Conservation (phyloP, 1,139 yeast genomes). For the Suhomyces maxii region DNA sequence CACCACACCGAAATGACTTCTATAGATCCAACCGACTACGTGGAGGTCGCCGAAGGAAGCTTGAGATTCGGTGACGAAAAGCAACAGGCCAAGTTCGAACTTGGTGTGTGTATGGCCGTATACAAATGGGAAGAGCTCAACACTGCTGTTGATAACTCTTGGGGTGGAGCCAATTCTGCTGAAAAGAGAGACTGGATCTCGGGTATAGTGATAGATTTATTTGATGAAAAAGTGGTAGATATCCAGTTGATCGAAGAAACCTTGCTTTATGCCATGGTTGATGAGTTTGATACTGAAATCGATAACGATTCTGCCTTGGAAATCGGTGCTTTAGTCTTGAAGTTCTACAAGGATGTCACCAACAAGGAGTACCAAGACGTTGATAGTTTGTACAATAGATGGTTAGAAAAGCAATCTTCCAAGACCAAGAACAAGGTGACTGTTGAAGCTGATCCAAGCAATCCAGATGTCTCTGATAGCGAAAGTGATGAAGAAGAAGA, state of each 20-base stretch:
- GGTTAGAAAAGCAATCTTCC: conserved; percentile 50
- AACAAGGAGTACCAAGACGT: conserved; percentile 52
- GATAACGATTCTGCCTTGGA: conserved; percentile 87
- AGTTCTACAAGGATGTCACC: conserved; percentile 64
- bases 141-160: conserved; percentile 89
- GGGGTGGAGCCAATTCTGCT: conserved; percentile 94
- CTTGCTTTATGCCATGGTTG: conserved; percentile 84
- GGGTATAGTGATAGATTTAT: conserved; percentile 46
- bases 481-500: conserved; percentile 49
- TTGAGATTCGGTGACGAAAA: conserved; percentile 59
- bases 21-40: conserved; percentile 49
- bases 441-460: conserved; percentile 57
- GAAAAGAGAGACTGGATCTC: conserved; percentile 61
- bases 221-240: conserved; percentile 67
- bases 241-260: conserved; percentile 81
- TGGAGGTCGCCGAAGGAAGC: conserved; percentile 42
- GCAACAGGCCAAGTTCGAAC: conserved; percentile 81
- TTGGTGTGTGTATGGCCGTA: conserved; percentile 90
- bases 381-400: conserved; percentile 59
- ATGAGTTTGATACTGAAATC: conserved; percentile 85
- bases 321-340: conserved; percentile 66
- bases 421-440: conserved; percentile 29
- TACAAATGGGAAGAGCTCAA: conserved; percentile 86
- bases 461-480: conserved; percentile 54
- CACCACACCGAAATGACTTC: conserved; percentile 19